A percentile compares a stretch with the other conserved stretches of the same genome.
These are phyloP conservation scores for Pythium biforme DNA, from an alignment of 352 stramenopile genomes.

Conservation along the genomic window DNA sequence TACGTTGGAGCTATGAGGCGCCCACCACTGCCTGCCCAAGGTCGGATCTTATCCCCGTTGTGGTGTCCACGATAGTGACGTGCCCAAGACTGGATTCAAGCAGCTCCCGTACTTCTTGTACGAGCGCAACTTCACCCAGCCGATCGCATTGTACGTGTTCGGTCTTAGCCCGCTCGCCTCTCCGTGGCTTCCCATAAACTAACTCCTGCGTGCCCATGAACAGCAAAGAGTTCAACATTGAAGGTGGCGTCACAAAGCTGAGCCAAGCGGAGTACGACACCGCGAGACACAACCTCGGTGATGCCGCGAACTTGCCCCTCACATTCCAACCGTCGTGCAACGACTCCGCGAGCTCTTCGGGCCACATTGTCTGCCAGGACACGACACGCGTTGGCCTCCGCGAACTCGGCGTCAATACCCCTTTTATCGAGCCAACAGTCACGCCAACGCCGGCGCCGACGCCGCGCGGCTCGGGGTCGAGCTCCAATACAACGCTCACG, in stretches of 20 bases:
- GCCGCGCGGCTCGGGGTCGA: neutral
- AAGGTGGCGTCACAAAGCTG: neutral
- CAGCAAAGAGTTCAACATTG: neutral
- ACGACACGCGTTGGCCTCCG: neutral
- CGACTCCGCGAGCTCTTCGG: neutral
- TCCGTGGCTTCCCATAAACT: neutral
- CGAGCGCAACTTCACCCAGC: slow-evolving; percentile 22
- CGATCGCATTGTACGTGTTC: slow-evolving; percentile 29
- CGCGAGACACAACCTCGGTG: slow-evolving; percentile 1
- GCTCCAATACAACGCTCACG: slow-evolving; percentile 40
- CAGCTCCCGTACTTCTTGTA: slow-evolving; percentile 35
- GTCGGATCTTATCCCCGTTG: too few relatives aligned
- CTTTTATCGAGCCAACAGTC: neutral
- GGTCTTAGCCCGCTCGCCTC: neutral
- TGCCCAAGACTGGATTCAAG: slow-evolving; percentile 24
- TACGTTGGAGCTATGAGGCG: slow-evolving; percentile 13
- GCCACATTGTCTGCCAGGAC: slow-evolving; percentile 5
- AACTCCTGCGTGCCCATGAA: too few relatives aligned
- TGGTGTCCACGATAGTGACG: slow-evolving; percentile 21
- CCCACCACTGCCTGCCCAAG: too few relatives aligned
- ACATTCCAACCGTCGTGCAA: neutral
- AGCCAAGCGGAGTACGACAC: slow-evolving; percentile 5
- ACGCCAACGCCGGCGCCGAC: neutral
- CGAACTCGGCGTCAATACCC: neutral
- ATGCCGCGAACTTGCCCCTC: too few relatives aligned